Evolutionary conservation across 2,329 filamentous ascomycete genomes (phyloP).

Genomic region (Aspergillus puulaauensis): DNA sequence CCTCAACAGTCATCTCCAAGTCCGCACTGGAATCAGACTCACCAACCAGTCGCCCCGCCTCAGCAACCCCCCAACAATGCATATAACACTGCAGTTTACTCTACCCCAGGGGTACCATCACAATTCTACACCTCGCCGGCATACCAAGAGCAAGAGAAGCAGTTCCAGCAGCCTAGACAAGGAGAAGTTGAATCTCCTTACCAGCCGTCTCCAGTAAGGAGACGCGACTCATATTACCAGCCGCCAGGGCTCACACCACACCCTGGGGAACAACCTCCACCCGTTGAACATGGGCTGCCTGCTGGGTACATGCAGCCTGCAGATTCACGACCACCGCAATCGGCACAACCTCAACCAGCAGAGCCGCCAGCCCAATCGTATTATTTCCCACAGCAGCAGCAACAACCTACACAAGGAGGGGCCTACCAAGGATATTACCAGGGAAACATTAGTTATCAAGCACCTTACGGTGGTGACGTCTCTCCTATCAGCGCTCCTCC

Average conservation of each 20-base stretch:
- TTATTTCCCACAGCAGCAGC: slow-evolving; percentile 20
- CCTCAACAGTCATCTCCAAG: slow-evolving; percentile 15
- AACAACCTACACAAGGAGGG: slow-evolving; percentile 12
- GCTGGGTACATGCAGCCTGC: slow-evolving; percentile 18
- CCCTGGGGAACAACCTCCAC: slow-evolving; percentile 16
- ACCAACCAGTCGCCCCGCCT: slow-evolving; percentile 22
- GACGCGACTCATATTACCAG: slow-evolving; percentile 24
- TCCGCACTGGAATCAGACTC: slow-evolving; percentile 23
- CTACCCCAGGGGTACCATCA: slow-evolving; percentile 13
- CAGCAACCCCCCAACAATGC: slow-evolving; percentile 15
- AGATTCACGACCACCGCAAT: slow-evolving; percentile 16
- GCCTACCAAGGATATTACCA: slow-evolving; percentile 15
- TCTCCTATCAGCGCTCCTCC: slow-evolving; percentile 16
- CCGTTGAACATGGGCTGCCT: slow-evolving; percentile 16
- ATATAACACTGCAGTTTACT: slow-evolving; percentile 19
- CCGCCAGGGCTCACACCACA: slow-evolving; percentile 19
- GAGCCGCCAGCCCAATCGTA: slow-evolving; percentile 20
- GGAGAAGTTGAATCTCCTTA: slow-evolving; percentile 19
- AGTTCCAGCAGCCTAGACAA: slow-evolving; percentile 21
- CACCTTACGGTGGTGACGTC: slow-evolving; percentile 19
- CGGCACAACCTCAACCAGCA: slow-evolving; percentile 15
- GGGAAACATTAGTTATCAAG: slow-evolving; percentile 12
- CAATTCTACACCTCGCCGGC: slow-evolving; percentile 21
- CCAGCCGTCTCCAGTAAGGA: slow-evolving; percentile 21
- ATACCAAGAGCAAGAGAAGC: slow-evolving; percentile 15